Base-by-base conservation (phyloP, 2,329 filamentous ascomycete genomes). In the Paracorniculantispora psalliotae region DNA sequence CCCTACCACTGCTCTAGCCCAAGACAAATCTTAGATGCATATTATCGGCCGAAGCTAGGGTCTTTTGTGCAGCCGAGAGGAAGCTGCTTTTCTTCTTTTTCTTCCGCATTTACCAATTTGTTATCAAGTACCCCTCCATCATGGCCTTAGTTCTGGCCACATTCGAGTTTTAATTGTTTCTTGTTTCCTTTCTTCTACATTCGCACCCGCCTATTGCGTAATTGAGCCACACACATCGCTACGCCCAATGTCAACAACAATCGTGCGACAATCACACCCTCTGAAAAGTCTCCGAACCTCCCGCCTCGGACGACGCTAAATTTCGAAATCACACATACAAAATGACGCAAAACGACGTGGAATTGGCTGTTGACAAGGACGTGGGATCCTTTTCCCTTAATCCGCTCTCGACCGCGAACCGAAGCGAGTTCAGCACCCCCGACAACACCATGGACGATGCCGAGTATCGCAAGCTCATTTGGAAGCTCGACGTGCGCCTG, bases 401-500 rank as follows among this genome's bases (percentile, higher is more conserved):
- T 15, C 53, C 53, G 9, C 43, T 39, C 43, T 47, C 53, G 30
- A 48, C 43, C 9, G 53, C 19, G 17, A n/a, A n/a, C 43, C 53
- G 43, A 19, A 48, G 53, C 43, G 53, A 56, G 41, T 13, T 19
- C 8, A 33, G 51, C 51, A 54, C 37, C 15, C 23, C 28, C 17
- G 47, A 43, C 26, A 3, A 21, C 28, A 52, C 12, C 37, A 44
- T 44, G 9, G 46, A 21, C 28, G 37, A 35, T 9, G 41, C 58
- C 15, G 51, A 51, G 26, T 60, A 56, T 23, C 58, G 53, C 25
- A 47, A 53, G 35, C 58, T 60, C 26, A 60, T 60, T 26, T 47
- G 61, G 41, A 62, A 62, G 47, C 44, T 62, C n/a, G 61, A 62
- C 43, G 21, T 51, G 21, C 52, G 50, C 2, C 47, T 62, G 13